A percentile compares a stretch with the other conserved stretches of the same genome.
Conservation (phyloP, 495 filamentous ascomycete species). For the Parmelia sp. region DNA sequence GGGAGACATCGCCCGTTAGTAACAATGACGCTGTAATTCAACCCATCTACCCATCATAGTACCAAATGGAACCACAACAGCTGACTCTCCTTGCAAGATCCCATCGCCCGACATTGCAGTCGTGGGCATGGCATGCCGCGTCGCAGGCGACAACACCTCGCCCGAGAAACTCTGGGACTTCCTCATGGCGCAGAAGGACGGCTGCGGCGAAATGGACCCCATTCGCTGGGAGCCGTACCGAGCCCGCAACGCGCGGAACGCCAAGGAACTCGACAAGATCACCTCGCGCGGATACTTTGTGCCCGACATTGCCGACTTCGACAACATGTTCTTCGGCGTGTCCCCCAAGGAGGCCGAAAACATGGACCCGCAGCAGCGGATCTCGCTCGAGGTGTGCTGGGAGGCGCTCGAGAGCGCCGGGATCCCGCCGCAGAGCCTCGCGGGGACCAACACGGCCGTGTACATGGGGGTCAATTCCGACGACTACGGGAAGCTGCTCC, state of each 20-base stretch:
- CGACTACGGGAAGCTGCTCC: background rate
- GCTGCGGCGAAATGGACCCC: slow-evolving; percentile 30
- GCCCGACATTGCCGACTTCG: slow-evolving; percentile 25
- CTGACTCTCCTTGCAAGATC: background rate
- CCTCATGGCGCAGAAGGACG: slow-evolving; percentile 31
- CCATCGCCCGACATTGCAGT: background rate
- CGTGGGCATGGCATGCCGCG: slow-evolving; percentile 36
- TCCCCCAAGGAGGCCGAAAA: slow-evolving; percentile 24
- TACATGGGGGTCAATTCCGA: slow-evolving; percentile 1
- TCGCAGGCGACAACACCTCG: slow-evolving; percentile 29
- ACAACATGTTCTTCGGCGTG: slow-evolving; percentile 24
- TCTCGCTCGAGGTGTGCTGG: slow-evolving; percentile 21
- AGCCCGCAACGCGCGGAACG: slow-evolving; percentile 29
- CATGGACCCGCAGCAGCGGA: slow-evolving; percentile 30
- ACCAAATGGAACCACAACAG: background rate
- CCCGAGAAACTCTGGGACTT: slow-evolving; percentile 35
- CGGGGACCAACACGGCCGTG: background rate
- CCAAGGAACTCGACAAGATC: slow-evolving; percentile 28
- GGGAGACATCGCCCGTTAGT: background rate
- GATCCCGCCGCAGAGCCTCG: background rate
- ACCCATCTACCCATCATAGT: background rate
- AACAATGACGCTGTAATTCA: background rate
- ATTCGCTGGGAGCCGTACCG: slow-evolving; percentile 36
- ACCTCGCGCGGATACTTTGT: slow-evolving; percentile 34
- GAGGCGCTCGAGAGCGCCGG: slow-evolving; percentile 31